Base-by-base conservation (phyloP, 148 eudicot genomes). In the Hydrangea macrophylla region DNA sequence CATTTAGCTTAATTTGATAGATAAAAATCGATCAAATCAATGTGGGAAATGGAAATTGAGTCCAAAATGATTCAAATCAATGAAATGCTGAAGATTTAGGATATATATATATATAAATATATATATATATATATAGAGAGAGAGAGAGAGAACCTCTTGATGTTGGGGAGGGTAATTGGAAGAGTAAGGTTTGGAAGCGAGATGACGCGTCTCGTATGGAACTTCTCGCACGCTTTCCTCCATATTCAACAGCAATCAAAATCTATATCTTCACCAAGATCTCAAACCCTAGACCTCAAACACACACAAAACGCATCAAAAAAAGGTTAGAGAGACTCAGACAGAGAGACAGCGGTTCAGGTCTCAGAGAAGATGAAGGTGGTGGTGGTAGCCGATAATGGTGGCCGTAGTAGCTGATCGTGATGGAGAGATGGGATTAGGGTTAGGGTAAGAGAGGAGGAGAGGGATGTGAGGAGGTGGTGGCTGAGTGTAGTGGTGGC, bases 101-200 rank as follows among this genome's bases (percentile, higher is more conserved):
- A 42, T 22, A 40, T 30, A 55, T 33, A 56, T 5, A 15, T 2
- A n/a, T n/a, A n/a, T n/a, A n/a, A n/a, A n/a, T 7, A 39, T 2
- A 33, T 18, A 6, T 25, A 42, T 1, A 24, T 7, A 26, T 44
- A 12, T 44, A 48, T 7, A 37, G 31, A 65, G 37, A 23, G 57
- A 61, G 18, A 12, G 32, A 62, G 60, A 60, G 66, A 40, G 36
- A 42, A 75, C 84, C 76, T 67, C 76, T n/a, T 58, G 71, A 45
- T 74, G 82, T 13, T 64, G 79, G 67, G 97, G 97, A 58, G 97
- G 95, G 23, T 88, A 92, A 83, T 85, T 86, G 24, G 90, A 75
- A 32, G 80, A 75, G 78, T 79, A 85, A 45, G 82, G 83, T 35
- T 80, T 76, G 30, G 97, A 81, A 75, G 85, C 81, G 72, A 86